Percentiles rank a stretch among this genome's conserved stretches.
These are phyloP conservation scores for Rhodomyrtus tomentosa DNA, from an alignment of 345 rosid species.

Conservation along the genomic window DNA sequence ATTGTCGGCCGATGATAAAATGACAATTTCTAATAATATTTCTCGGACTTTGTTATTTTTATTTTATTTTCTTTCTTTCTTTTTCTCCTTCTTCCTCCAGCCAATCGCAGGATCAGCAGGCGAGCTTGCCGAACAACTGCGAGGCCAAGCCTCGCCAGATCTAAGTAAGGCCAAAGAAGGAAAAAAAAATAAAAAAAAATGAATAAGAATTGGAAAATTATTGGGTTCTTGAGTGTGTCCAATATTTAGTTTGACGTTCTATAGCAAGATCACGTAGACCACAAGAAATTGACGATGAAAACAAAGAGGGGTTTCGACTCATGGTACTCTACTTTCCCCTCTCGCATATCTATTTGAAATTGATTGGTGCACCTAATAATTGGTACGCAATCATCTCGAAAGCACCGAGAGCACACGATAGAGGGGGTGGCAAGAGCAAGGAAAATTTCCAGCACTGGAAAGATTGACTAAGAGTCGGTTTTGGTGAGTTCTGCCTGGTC, in stretches of 20 bases:
- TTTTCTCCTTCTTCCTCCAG: too few relatives aligned
- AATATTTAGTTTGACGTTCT: background rate
- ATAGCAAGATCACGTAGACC: background rate
- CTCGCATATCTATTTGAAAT: background rate
- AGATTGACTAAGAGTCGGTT: too few relatives aligned
- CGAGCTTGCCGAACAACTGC: too few relatives aligned
- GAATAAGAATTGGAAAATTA: background rate
- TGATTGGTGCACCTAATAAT: background rate
- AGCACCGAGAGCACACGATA: background rate
- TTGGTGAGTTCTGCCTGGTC: background rate
- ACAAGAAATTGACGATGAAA: background rate
- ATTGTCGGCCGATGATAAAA: too few relatives aligned
- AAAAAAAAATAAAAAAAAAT: too few relatives aligned
- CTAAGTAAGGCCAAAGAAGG: too few relatives aligned
- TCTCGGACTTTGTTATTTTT: too few relatives aligned
- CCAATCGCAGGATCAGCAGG: too few relatives aligned
- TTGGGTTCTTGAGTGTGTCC: background rate
- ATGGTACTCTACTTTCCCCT: background rate
- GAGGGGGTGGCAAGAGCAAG: background rate
- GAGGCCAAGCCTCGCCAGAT: too few relatives aligned
- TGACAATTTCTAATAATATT: too few relatives aligned
- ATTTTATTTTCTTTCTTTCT: too few relatives aligned
- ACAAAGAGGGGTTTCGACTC: background rate
- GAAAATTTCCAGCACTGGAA: background rate
- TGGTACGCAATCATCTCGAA: background rate